phyloP scores from a whole-genome alignment of 2,329 filamentous ascomycete species.

The Anthostomella pinea region DNA sequence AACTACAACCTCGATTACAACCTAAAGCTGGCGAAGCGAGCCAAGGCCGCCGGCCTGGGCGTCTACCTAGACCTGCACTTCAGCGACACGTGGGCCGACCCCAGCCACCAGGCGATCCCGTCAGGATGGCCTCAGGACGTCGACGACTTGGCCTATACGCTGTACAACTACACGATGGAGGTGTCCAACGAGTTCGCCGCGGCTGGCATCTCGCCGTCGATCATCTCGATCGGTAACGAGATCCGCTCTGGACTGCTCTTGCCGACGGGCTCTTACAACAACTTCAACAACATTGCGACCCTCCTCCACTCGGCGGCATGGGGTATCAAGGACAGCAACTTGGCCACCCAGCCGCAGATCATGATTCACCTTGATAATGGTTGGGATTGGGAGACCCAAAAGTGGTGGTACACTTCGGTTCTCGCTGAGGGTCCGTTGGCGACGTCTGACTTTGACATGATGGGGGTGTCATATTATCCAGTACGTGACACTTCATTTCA shows the following conservation, averaged over 20 bases:
- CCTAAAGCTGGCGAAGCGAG: constrained; percentile 62
- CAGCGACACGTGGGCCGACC: constrained; percentile 71
- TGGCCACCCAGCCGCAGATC: constrained; percentile 60
- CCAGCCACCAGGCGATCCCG: constrained; percentile 59
- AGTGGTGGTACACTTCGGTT: constrained; percentile 62
- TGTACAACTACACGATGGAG: constrained; percentile 67
- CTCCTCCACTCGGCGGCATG: constrained; percentile 63
- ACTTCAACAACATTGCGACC: constrained; percentile 57
- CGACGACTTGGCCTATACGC: constrained; percentile 54
- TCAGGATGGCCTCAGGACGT: constrained; percentile 61
- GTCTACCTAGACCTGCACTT: constrained; percentile 64
- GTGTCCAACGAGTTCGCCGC: constrained; percentile 59
- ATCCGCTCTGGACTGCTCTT: constrained; percentile 66
- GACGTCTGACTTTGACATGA: constrained; percentile 62
- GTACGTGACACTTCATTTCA: constrained; percentile 18
- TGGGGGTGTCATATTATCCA: constrained; percentile 74
- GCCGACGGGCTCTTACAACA: constrained; percentile 56
- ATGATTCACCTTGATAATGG: constrained; percentile 75
- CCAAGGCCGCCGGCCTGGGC: constrained; percentile 58
- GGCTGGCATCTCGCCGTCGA: constrained; percentile 52
- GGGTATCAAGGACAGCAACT: constrained; percentile 61
- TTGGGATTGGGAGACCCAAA: constrained; percentile 66
- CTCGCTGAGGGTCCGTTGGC: constrained; percentile 49
- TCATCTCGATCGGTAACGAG: constrained; percentile 73
- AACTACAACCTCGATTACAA: constrained; percentile 70